Evolutionary conservation across 2,329 filamentous ascomycete species (phyloP), one percentile per base, ranked within the genome.

Genomic region (Didymella glomerata): DNA sequence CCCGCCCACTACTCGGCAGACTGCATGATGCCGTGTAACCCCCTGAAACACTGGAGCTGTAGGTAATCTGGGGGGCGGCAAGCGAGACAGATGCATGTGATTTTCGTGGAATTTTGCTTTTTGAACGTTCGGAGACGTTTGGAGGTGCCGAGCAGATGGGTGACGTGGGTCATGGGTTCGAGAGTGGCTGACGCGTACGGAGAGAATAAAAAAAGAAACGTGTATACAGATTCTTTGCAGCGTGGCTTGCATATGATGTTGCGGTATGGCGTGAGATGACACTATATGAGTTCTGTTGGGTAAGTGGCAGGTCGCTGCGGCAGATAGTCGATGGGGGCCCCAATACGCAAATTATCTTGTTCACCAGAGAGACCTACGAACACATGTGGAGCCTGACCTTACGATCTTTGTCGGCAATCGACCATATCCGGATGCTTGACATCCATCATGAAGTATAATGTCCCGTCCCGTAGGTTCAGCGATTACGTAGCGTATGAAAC

Each of bases 11-110:
- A 27, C 48, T 56, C 44, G 40, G 24, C 48, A 48, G 51, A 38
- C 44, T 57, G 18, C 56, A 20, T 50, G 11, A 59, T 51, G 56
- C 14, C 36, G 56, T 59, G 50, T 38, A 11, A 50, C 46, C 20
- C 38, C 16, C 49, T 59, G 56, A 59, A 59, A 59, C 56, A 25
- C 34, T 36, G 41, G 40, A 16, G 32, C 40, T 54, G 50, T 34
- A 49, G 27, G 34, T 11, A 59, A 59, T 42, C 34, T 59, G 32
- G 49, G 48, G 27, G 56, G 56, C 46, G 47, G 32, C 27, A 59
- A 36, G 46, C 41, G 50, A 50, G 40, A 10, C 7, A 24, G 30
- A 32, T 11, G 32, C 32, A 47, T 46, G 41, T 47, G 22, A 46
- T 50, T 18, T 3, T 27, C 14, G 50, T 40, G 20, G 14, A n/a